Evolutionary conservation across 257 asterid species (phyloP).

Genomic region (Solanum bulbocastanum): DNA sequence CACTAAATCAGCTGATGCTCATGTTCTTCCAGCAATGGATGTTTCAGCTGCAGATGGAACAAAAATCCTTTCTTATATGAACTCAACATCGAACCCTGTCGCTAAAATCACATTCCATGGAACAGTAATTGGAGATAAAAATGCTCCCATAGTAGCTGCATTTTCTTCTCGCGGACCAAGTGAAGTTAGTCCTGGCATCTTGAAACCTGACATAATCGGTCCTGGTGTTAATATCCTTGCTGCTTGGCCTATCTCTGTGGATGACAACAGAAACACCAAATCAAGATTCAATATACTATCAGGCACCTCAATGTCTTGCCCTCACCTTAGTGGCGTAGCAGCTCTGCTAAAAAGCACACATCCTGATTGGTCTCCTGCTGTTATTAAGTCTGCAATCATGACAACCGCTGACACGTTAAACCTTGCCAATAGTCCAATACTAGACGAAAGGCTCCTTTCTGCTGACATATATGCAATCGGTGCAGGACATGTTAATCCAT

Average conservation of each 20-base stretch:
- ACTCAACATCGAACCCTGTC: slow-evolving; percentile 7
- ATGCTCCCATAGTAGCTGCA: slow-evolving; percentile 29
- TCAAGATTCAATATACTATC: slow-evolving; percentile 29
- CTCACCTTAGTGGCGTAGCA: slow-evolving; percentile 35
- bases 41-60: slow-evolving; percentile 4
- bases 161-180: slow-evolving; percentile 50
- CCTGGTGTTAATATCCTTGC: slow-evolving; percentile 51
- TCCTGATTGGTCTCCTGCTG: slow-evolving; percentile 42
- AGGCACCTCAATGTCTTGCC: slow-evolving; percentile 50
- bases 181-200: slow-evolving; percentile 23
- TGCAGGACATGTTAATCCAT: slow-evolving; percentile 41
- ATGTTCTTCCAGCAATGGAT: slow-evolving; percentile 19
- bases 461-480: slow-evolving; percentile 29
- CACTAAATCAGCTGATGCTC: slow-evolving; percentile 11
- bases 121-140: slow-evolving; percentile 25
- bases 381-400: slow-evolving; percentile 44
- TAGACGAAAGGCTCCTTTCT: slow-evolving; percentile 16
- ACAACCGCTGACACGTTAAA: slow-evolving; percentile 32
- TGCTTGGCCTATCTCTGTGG: slow-evolving; percentile 30
- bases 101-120: slow-evolving; percentile 26
- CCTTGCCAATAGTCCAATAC: slow-evolving; percentile 7
- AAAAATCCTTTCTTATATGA: slow-evolving; percentile 12
- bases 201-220: slow-evolving; percentile 56
- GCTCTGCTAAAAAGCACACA: slow-evolving; percentile 32
- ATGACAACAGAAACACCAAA: slow-evolving; percentile 5